Percentiles rank a stretch among this genome's conserved stretches.
phyloP scores from a whole-genome alignment of 2,329 filamentous ascomycete genomes.

The Aspergillus sp. region DNA sequence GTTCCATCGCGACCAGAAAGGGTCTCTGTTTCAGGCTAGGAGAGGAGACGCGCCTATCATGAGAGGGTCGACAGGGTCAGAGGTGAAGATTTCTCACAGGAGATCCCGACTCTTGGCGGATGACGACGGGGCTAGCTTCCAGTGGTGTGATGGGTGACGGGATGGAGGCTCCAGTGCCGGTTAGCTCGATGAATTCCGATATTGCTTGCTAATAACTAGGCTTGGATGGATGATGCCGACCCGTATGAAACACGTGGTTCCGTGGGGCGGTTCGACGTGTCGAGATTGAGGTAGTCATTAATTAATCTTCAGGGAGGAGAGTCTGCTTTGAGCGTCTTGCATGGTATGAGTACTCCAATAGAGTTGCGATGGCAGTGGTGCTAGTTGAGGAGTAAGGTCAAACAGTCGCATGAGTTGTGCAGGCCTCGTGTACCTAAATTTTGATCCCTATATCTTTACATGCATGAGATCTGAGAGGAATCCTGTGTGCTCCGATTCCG shows the following conservation, averaged over 20 bases:
- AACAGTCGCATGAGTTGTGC: no score
- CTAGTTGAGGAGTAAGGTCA: no score
- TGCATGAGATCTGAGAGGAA: no score
- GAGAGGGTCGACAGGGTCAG: conserved; percentile 3
- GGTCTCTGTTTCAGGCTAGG: conserved; percentile 1
- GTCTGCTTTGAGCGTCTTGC: no score
- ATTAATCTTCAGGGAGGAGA: no score
- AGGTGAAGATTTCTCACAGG: background rate
- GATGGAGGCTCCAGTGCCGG: background rate
- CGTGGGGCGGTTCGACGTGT: conserved; percentile 4
- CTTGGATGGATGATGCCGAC: background rate
- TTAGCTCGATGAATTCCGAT: conserved; percentile 1
- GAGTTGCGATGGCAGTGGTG: no score
- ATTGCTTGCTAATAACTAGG: background rate
- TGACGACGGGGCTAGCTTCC: background rate
- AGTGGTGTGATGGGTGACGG: conserved; percentile 10
- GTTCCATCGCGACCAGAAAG: background rate
- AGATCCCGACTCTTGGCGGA: conserved; percentile 10
- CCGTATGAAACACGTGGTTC: conserved; percentile 11
- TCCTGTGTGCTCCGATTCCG: no score
- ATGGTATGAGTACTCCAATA: no score
- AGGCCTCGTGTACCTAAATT: no score
- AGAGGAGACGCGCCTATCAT: conserved; percentile 4
- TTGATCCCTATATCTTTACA: no score
- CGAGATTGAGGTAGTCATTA: background rate